These are phyloP conservation scores for Ephemerocybe angulata DNA, from an alignment of 768 basidiomycete species.

Conservation along the genomic window DNA sequence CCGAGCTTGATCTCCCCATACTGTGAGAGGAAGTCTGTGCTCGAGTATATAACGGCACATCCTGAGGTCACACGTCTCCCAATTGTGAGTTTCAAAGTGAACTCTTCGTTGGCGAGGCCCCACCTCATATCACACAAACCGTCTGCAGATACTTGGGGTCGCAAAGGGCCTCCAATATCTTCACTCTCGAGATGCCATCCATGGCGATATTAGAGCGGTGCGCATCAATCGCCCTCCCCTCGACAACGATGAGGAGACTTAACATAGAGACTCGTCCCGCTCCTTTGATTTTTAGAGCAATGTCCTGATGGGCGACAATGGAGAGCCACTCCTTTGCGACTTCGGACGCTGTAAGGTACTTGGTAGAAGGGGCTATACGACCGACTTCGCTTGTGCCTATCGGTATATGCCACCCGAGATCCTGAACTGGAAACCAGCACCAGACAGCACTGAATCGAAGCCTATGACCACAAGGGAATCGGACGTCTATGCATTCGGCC, in stretches of 20 bases:
- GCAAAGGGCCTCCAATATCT: conserved; percentile 2
- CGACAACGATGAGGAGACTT: too few relatives aligned
- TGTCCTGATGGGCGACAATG: conserved; percentile 1
- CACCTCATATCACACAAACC: background rate
- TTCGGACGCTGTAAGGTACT: conserved; percentile 1
- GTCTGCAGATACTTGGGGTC: background rate
- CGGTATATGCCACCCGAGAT: conserved; percentile 8
- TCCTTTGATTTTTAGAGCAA: background rate
- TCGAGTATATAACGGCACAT: background rate
- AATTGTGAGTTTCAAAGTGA: background rate
- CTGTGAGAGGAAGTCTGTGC: background rate
- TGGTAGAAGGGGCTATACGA: background rate
- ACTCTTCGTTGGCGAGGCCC: background rate
- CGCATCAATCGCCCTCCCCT: too few relatives aligned
- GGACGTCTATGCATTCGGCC: background rate
- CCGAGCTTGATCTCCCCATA: conserved; percentile 3
- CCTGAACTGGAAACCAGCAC: background rate
- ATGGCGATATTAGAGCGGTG: conserved; percentile 8
- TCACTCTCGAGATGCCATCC: background rate
- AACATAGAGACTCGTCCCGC: background rate
- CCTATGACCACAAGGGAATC: background rate
- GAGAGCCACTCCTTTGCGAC: conserved; percentile 1
- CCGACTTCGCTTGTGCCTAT: background rate
- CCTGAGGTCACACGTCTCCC: background rate
- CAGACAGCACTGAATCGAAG: background rate